Evolutionary conservation across 2,329 filamentous ascomycete species (phyloP), one percentile per base, ranked within the genome.

Genomic region (Sarocladium oryzae): DNA sequence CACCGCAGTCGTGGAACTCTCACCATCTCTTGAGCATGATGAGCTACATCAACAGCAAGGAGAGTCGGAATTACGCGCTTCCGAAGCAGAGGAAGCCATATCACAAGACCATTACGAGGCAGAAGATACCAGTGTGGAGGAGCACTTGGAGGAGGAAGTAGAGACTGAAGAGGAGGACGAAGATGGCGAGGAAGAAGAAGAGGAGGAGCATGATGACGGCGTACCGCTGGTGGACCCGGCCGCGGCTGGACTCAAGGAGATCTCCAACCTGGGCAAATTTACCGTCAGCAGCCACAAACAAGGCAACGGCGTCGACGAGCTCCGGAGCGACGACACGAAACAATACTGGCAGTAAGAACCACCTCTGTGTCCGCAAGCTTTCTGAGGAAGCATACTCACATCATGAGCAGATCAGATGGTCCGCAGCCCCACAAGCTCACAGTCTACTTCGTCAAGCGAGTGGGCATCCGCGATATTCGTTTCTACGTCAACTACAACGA

Each of bases 401-500:
- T 20, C 11, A 18, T 15, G 11, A 15, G 38, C 51, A 86, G 82
- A 66, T 92, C 88, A 2, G 89, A 93, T 62, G 89, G 88, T 2
- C 88, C 88, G 1, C 88, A 93, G 63, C 88, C 88, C 4, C 88
- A 93, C 62, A 80, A 84, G 55, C 76, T 93, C 45, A 92, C 88
- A 54, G 86, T 93, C 36, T 89, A 93, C 68, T 93, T 93, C 67
- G 84, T 89, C 68, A 89, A 90, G 60, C 79, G 88, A 7, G 88
- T 91, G 38, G 84, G 84, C 53, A 89, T 93, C 55, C 82, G 85
- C 4, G 82, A 84, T 24, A 83, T 93, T 49, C 79, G 88, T n/a
- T 82, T 93, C 60, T 91, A 86, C 58, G 84, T 99, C 40, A 91
- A 99, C 70, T 96, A 95, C 67, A 84, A 86, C 55, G 82, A 89